These are phyloP conservation scores for Acmispon strigosus DNA, from an alignment of 306 rosid genomes.

Conservation along the genomic window DNA sequence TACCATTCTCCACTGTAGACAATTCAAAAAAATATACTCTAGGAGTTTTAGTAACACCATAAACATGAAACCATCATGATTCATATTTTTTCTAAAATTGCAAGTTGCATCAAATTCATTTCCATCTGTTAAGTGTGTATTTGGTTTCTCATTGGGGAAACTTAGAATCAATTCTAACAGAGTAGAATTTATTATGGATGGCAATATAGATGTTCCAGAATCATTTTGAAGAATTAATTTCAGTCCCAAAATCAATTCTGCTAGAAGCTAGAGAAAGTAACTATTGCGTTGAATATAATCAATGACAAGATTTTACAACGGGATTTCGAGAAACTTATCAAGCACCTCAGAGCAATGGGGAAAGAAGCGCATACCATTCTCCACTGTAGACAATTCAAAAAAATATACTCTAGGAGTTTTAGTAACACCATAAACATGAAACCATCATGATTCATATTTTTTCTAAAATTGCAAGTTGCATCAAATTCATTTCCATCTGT, in stretches of 20 bases:
- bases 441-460: background rate
- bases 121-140: background rate
- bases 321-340: constrained; percentile 46
- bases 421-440: background rate
- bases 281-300: no score
- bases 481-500: background rate
- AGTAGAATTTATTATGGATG: no score
- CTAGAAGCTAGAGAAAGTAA: no score
- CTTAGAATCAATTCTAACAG: no score
- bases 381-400: constrained; percentile 48
- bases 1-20: constrained; percentile 69
- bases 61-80: background rate
- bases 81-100: background rate
- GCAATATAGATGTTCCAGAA: no score
- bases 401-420: background rate
- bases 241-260: no score
- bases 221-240: no score
- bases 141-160: no score
- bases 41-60: background rate
- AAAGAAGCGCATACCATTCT: constrained; percentile 75
- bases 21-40: background rate
- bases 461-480: constrained; percentile 5
- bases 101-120: constrained; percentile 10
- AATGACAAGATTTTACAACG: no score
- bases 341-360: constrained; percentile 93